Percentiles rank a stretch among this genome's conserved stretches.
Evolutionary conservation across 345 rosid species (phyloP).

Genomic region (Lagerstroemia speciosa): DNA sequence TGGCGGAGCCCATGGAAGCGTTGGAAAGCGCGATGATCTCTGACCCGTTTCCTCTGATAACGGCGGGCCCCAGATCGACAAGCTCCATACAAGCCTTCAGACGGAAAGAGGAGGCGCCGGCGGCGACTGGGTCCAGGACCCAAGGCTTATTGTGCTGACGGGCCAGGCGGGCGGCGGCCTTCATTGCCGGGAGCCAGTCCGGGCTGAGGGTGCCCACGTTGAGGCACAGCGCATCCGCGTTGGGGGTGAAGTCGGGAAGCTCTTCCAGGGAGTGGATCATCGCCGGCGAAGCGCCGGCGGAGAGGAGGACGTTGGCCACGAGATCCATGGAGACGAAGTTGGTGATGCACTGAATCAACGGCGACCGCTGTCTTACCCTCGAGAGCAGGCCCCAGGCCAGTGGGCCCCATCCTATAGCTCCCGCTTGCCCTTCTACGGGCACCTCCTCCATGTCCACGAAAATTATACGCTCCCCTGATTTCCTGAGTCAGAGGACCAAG

Average conservation of each 20-base stretch:
- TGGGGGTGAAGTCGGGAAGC: slow-evolving; percentile 75
- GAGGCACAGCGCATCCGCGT: slow-evolving; percentile 49
- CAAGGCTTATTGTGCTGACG: slow-evolving; percentile 50
- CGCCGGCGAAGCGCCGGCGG: slow-evolving; percentile 93
- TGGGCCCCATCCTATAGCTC: slow-evolving; percentile 21
- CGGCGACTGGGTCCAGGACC: slow-evolving; percentile 91
- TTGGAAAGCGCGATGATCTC: slow-evolving; percentile 63
- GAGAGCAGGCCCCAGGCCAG: slow-evolving; percentile 36
- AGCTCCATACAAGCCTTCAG: slow-evolving; percentile 69
- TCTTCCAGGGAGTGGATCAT: slow-evolving; percentile 69
- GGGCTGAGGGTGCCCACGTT: slow-evolving; percentile 72
- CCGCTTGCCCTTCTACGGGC: neutral
- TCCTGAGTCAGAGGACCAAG: no score
- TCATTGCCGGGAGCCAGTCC: slow-evolving; percentile 73
- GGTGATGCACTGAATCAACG: slow-evolving; percentile 86
- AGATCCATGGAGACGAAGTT: slow-evolving; percentile 91
- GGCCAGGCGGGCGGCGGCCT: slow-evolving; percentile 49
- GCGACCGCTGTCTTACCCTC: slow-evolving; percentile 42
- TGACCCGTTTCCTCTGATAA: slow-evolving; percentile 81
- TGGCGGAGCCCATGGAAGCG: slow-evolving; percentile 44
- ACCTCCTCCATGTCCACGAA: neutral
- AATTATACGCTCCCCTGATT: no score
- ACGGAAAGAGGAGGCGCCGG: slow-evolving; percentile 66
- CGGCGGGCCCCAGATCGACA: slow-evolving; percentile 46
- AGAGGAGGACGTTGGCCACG: slow-evolving; percentile 71